Evolutionary conservation across 2,329 filamentous ascomycete species (phyloP), one percentile per base, ranked within the genome.

Genomic region (Aspergillus ibericus): DNA sequence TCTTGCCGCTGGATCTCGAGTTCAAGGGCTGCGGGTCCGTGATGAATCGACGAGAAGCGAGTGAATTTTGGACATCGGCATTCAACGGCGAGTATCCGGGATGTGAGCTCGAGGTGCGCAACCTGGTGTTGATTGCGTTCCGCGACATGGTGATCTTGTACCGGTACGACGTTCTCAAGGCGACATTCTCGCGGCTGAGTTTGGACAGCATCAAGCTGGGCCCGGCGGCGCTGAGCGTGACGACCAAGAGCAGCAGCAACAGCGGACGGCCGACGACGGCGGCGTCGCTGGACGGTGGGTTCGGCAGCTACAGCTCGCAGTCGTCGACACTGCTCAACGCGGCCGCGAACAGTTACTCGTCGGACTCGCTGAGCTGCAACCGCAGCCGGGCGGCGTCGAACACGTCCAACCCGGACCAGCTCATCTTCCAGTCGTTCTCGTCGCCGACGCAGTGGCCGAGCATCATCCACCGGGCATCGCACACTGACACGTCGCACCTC

Each of bases 1-100:
- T 99, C 71, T 80, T 99, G 1, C 95, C 93, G 0, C 79, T 99
- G 1, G 95, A 99, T 70, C 84, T 96, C 10, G 95, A 99, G 72
- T 96, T 99, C 72, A 88, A 91, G 54, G 95, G 93, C 5, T 84
- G 85, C 48, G 95, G 95, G 15, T 81, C 86, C 0, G 84, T 98
- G 56, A 88, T 98, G 84, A 88, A 84, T 0, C 75, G 84, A 0
- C 87, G 91, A 5, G 89, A 96, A 75, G 90, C 93, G 4, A 86
- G 88, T 40, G 93, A 98, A 59, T 96, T 97, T 69, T 98, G 93
- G 92, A 90, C 90, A 27, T 88, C 87, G 6, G 82, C 90, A 16
- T 80, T 88, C 54, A 82, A 81, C 53, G 77, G 78, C 52, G 55
- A 68, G 44, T 61, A 66, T 53, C 48, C 81, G 73, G 76, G 85